Base-by-base conservation (phyloP, 1,284 basidiomycete genomes). In the Vanrija sp. region DNA sequence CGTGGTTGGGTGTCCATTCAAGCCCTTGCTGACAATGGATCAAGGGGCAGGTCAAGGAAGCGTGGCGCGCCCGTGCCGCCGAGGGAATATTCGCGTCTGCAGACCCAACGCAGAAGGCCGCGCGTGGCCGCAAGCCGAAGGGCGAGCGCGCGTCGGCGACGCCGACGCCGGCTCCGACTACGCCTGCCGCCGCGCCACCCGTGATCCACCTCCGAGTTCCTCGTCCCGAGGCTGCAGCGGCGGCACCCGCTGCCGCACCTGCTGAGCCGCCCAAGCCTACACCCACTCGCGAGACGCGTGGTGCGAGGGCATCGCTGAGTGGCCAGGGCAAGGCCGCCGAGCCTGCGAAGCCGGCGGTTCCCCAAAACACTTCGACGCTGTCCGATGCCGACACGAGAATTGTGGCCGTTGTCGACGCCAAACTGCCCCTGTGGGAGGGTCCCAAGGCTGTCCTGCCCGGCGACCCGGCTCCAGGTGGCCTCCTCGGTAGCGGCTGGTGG, bases 401-500 rank as follows among this genome's bases (percentile, higher is more conserved):
- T 23, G 59, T 75, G 1, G 66, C 61, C n/a, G 66, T 66, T 3
- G 46, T 69, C 3, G 76, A 77, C 43, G 57, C 61, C 1, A 52
- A 53, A 8, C 46, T 76, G 39, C 65, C 69, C 1, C 60, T 61
- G 34, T 76, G 75, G 74, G 42, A 58, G 7, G 76, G 75, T 6
- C 72, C 75, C 8, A 51, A 66, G 42, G 58, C 55, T 12, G 54
- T 63, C 14, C 49, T 76, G 1, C 62, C 65, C 1, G 70, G 69
- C 8, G 59, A 65, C 19, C 54, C 64, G 0, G 49, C 61, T 1
- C 52, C 63, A 3, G 70, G 63, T 10, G 71, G 73, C 5, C 61
- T 75, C 10, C 63, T 59, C 3, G 74, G 74, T 12, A 72, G 67
- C 47, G 75, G 75, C 8, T 75, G 73, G 74, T 75, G 69, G 62